Evolutionary conservation across 2,329 filamentous ascomycete species (phyloP).

Genomic region (Colletotrichum gigasporum): DNA sequence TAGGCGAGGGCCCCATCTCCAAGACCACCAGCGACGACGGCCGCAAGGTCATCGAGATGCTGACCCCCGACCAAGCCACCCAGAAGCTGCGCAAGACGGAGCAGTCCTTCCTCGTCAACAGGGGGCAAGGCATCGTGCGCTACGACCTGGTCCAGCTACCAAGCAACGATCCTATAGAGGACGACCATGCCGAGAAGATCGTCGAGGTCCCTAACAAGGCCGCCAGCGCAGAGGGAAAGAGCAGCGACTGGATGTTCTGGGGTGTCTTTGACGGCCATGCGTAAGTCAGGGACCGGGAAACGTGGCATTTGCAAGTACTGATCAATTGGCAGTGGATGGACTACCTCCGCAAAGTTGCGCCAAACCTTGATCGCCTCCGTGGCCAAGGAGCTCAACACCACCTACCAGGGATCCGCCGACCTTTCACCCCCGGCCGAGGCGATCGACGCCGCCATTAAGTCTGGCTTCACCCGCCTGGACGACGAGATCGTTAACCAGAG

Average conservation of each 20-base stretch:
- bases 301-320: neutral
- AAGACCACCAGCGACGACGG: constrained; percentile 89
- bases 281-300: constrained; percentile 56
- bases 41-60: constrained; percentile 90
- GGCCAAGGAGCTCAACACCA: constrained; percentile 89
- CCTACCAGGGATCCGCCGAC: constrained; percentile 78
- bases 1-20: constrained; percentile 85
- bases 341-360: constrained; percentile 93
- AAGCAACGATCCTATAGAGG: constrained; percentile 97
- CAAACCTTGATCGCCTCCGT: constrained; percentile 94
- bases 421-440: constrained; percentile 79
- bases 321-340: constrained; percentile 79
- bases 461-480: constrained; percentile 87
- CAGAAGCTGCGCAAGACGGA: constrained; percentile 89
- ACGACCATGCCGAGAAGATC: constrained; percentile 98
- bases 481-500: constrained; percentile 95
- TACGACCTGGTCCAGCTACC: constrained; percentile 96
- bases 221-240: constrained; percentile 53
- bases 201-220: constrained; percentile 81
- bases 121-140: constrained; percentile 89
- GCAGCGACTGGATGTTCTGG: constrained; percentile 99
- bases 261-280: constrained; percentile 98
- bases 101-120: constrained; percentile 88
- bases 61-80: constrained; percentile 93
- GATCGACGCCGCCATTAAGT: constrained; percentile 91